Evolutionary conservation across 352 stramenopile genomes (phyloP).

Genomic region (Phytophthora litchii): DNA sequence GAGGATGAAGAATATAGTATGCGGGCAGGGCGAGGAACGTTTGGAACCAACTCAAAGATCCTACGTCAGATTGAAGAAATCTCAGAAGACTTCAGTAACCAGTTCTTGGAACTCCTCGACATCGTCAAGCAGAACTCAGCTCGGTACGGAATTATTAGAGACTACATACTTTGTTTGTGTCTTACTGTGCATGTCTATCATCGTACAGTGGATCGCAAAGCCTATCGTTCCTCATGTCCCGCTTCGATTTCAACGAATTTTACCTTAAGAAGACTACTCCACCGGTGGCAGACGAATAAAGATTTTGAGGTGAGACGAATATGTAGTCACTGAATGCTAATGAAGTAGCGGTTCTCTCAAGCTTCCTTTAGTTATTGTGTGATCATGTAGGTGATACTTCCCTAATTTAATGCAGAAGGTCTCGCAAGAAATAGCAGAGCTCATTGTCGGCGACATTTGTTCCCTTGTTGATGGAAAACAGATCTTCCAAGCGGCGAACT

Average conservation of each 20-base stretch:
- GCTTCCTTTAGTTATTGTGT: slow-evolving; percentile 1
- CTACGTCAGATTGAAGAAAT: slow-evolving; percentile 72
- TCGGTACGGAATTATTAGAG: slow-evolving; percentile 42
- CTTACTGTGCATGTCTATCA: not conserved
- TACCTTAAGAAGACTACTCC: slow-evolving; percentile 70
- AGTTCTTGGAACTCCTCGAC: slow-evolving; percentile 75
- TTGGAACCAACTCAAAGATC: slow-evolving; percentile 55
- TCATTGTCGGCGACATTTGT: slow-evolving; percentile 50
- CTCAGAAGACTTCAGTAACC: slow-evolving; percentile 58
- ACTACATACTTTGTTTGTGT: not conserved
- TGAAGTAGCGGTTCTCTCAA: slow-evolving; percentile 2
- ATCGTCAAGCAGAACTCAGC: slow-evolving; percentile 65
- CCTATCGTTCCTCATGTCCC: slow-evolving; percentile 85
- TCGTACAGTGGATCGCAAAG: slow-evolving; percentile 66
- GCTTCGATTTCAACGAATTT: slow-evolving; percentile 93
- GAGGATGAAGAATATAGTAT: slow-evolving; percentile 58
- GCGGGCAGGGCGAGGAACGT: slow-evolving; percentile 39
- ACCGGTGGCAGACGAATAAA: slow-evolving; percentile 50
- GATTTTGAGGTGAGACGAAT: slow-evolving; percentile 12
- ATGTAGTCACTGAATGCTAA: slow-evolving; percentile 1
- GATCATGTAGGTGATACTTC: slow-evolving; percentile 2
- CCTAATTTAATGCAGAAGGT: slow-evolving; percentile 55
- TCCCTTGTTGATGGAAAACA: slow-evolving; percentile 56
- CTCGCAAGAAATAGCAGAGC: slow-evolving; percentile 76
- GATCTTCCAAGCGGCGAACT: slow-evolving; percentile 49